Base-by-base conservation (phyloP, 2,329 filamentous ascomycete species). In the Ophiostoma ulmi region DNA sequence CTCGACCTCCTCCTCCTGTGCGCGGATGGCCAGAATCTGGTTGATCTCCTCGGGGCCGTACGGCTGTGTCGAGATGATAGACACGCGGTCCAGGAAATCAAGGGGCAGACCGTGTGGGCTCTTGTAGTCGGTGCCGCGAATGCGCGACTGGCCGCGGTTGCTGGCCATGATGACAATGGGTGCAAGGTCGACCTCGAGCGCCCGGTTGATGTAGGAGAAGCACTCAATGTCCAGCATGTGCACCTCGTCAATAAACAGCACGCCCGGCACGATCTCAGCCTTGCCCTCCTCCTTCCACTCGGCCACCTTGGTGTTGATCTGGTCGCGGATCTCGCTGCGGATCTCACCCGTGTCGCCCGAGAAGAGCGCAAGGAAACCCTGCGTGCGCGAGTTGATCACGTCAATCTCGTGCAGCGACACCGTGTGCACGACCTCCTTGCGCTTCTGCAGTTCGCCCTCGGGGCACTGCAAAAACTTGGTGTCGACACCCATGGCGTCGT, bases 251-350 rank as follows among this genome's bases (percentile, higher is more conserved):
- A 99, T 97, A 84, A 99, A 99, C 8, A 99, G 84, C 8, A 99
- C 95, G 65, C 95, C 95, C 0, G 95, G 95, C 0, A 99, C 93
- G 70, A 99, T 98, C 81, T 97, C 94, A 3, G 95, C 95, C 81
- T 99, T 99, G 82, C 95, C 95, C 81, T 99, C 95, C 80, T 99
- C 95, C 81, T 97, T 97, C 95, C 95, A 99, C 81, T 99, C 95
- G 67, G 90, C 94, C 1, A 99, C 94, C 82, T 99, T 99, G 75
- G 92, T 97, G 83, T 99, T 97, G 85, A 99, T 99, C 83, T 99
- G 95, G 79, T 98, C 94, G 71, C 95, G 90, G 73, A 99, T 94
- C 81, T 99, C 95, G 80, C 92, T 96, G 77, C 95, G 87, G 76
- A 99, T 99, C 84, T 99, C 95, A 75, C 95, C 95, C 1, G 95